Base-by-base conservation (phyloP, 139 green algal genomes). In the Picochlorum costavermella region DNA sequence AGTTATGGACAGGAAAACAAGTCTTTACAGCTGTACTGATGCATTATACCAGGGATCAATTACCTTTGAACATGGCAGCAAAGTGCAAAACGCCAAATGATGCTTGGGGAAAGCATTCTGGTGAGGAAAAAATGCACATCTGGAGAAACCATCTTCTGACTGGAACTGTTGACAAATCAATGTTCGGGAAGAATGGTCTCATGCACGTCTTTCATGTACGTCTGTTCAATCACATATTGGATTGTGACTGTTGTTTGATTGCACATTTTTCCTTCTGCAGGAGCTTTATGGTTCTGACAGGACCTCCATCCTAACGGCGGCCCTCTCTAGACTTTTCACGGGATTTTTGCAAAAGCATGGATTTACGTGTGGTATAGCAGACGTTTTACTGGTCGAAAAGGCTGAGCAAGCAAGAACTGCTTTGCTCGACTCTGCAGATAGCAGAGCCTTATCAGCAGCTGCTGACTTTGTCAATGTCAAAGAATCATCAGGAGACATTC, bases 321-420 rank as follows among this genome's bases (percentile, higher is more conserved):
- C 77, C 2, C 78, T 99, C 14, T 84, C 73, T 44, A 81, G 92
- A 30, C 85, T 99, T 11, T 86, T 96, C 69, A 98, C 93, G 0
- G 58, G 26, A 26, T 97, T 82, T 75, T 73, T 94, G 48, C 89
- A 97, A 75, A 78, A 74, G 58, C 65, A 82, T 55, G 93, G 93
- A 50, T 96, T 98, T 73, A 98, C 92, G 2, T 98, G 93, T 73
- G 87, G 91, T 65, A 84, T 96, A 53, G 83, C 88, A 65, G 92
- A 98, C 80, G 75, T 96, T 50, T 69, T 95, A 43, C 82, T 98
- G 25, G 64, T 75, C 5, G 6, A 37, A 0, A 23, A 46, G 3
- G 75, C 84, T 0, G 89, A 96, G 71, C 16, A 36, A 4, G 45
- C 72, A 63, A 80, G 88, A 13, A 31, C 49, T 2, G 31, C 63